Conservation (phyloP, 768 basidiomycete species). For the Naematelia aurantialba region DNA sequence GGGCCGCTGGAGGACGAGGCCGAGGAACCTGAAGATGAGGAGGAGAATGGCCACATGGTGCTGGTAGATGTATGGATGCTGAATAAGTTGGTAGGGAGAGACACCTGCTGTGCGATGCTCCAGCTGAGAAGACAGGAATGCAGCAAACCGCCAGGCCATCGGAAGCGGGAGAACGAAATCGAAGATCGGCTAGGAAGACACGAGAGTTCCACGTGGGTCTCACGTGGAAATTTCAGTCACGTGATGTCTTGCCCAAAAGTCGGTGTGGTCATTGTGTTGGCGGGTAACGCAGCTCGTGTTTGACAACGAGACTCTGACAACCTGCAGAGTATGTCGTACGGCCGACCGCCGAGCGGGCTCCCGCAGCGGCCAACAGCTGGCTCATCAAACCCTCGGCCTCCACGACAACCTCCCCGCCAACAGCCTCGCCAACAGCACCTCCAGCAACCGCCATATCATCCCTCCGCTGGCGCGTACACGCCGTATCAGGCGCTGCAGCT, state of each 20-base stretch:
- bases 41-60: conserved; percentile 31
- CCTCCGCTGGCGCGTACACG: background rate
- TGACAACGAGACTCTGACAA: no score
- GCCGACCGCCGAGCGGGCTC: background rate
- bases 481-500: background rate
- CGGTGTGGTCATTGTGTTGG: no score
- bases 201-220: background rate
- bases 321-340: background rate
- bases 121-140: no score
- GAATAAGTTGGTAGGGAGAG: background rate
- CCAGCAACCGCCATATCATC: background rate
- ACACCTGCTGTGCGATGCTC: no score
- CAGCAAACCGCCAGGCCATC: no score
- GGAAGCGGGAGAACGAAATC: background rate
- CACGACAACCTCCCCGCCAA: background rate
- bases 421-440: no score
- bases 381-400: background rate
- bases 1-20: conserved; percentile 29
- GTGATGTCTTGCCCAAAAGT: background rate
- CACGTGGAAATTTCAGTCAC: no score
- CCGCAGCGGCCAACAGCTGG: no score
- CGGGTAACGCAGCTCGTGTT: no score
- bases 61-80: background rate
- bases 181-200: background rate
- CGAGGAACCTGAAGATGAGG: conserved; percentile 19